Evolutionary conservation across 208 protist species (phyloP).

Genomic region (Leishmania major): DNA sequence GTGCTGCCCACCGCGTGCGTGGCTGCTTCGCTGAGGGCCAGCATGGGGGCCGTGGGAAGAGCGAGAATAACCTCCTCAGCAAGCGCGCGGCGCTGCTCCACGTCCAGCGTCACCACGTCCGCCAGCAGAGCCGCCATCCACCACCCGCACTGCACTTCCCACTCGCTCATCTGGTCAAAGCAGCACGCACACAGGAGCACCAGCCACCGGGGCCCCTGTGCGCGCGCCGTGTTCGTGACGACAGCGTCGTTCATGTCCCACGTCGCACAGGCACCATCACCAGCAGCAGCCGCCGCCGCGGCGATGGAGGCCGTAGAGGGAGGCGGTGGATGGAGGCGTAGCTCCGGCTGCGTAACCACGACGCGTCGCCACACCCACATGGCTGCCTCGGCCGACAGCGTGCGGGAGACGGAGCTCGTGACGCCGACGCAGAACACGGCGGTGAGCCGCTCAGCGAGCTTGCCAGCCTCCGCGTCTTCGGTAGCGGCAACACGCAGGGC

Average conservation of each 20-base stretch:
- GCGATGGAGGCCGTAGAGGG: not conserved
- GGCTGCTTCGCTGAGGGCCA: constrained; percentile 1
- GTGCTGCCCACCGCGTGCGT: constrained; percentile 1
- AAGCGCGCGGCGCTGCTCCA: constrained; percentile 36
- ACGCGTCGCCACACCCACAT: constrained; percentile 50
- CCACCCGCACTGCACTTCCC: constrained; percentile 44
- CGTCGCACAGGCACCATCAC: not conserved
- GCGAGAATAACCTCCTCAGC: constrained; percentile 50
- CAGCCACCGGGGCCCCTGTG: constrained; percentile 56
- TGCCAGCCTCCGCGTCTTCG: constrained; percentile 21
- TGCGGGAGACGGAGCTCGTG: constrained; percentile 16
- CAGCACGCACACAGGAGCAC: constrained; percentile 43
- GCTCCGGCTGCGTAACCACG: constrained; percentile 45
- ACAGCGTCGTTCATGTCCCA: constrained; percentile 26
- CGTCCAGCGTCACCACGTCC: constrained; percentile 48
- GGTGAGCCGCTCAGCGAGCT: constrained; percentile 37
- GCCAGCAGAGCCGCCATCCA: constrained; percentile 61
- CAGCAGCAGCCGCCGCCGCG: not conserved
- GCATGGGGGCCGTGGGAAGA: constrained; percentile 41
- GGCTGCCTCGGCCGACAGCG: constrained; percentile 45
- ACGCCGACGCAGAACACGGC: constrained; percentile 46
- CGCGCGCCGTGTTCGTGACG: constrained; percentile 51
- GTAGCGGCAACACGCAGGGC: constrained; percentile 19
- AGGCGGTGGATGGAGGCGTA: constrained; percentile 5
- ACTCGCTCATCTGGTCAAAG: constrained; percentile 34